Percentiles rank a stretch among this genome's conserved stretches.
Evolutionary conservation across 108 stramenopile genomes (phyloP).

Genomic region (Mediolabrus comicus): DNA sequence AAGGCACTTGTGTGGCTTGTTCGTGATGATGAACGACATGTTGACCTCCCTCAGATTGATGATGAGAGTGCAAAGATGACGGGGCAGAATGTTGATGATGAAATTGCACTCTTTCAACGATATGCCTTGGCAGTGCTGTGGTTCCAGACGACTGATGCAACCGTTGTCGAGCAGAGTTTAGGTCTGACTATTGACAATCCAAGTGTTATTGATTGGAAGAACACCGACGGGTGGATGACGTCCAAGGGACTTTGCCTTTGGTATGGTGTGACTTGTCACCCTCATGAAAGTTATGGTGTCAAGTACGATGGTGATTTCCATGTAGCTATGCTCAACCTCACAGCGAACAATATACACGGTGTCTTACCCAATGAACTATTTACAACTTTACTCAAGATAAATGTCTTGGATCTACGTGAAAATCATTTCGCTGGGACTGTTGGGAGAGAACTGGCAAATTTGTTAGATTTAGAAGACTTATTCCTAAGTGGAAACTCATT

Average conservation of each 20-base stretch:
- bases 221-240: conserved; percentile 25
- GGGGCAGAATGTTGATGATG: conserved; percentile 19
- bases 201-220: conserved; percentile 19
- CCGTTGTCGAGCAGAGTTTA: conserved; percentile 16
- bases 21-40: conserved; percentile 33
- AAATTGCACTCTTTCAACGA: conserved; percentile 29
- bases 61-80: conserved; percentile 10
- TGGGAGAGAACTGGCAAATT: conserved; percentile 32
- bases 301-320: conserved; percentile 24
- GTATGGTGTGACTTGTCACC: conserved; percentile 41
- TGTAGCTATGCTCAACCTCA: conserved; percentile 49
- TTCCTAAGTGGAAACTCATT: conserved; percentile 13
- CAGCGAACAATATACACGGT: conserved; percentile 55
- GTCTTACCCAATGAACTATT: conserved; percentile 51
- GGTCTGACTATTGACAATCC: conserved; percentile 2
- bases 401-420: conserved; percentile 41
- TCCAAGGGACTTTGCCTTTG: conserved; percentile 22
- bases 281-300: background rate
- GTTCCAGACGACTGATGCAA: conserved; percentile 28
- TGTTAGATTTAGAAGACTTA: conserved; percentile 36
- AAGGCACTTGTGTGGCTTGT: conserved; percentile 42
- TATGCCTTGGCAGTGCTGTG: conserved; percentile 40
- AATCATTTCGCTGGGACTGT: conserved; percentile 48
- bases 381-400: conserved; percentile 35
- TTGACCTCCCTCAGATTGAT: conserved; percentile 18